Base-by-base conservation (phyloP, 140 eudicot species). In the Flaveria floridana region DNA sequence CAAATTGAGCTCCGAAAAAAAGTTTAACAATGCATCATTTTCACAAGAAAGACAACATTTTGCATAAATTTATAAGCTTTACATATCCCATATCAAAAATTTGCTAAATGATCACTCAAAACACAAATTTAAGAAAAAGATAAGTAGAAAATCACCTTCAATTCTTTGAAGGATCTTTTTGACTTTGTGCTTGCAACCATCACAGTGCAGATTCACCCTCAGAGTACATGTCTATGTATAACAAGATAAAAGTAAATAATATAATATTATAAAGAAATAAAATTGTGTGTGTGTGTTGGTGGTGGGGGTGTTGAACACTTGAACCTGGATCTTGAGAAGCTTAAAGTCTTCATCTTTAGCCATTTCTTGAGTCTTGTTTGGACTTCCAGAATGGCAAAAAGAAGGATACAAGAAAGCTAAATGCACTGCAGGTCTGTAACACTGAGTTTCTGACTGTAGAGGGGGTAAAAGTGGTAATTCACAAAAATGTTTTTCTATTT, bases 241-340 rank as follows among this genome's bases (percentile, higher is more conserved):
- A 66, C 56, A 72, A 64, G 3, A 52, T 51, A 9, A 74, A 14
- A 0, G 14, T 46, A 70, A 74, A 30, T 14, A 75, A 79, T 65
- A 18, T 42, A 16, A 46, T 6, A 44, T 30, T 18, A 18, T 30
- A 52, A 15, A 16, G n/a, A 21, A 9, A 13, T 10, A n/a, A 44
- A 50, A 80, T 34, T 34, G 41, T 34, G 41, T 34, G 39, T 34
- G 41, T 34, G 41, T 0, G 41, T 4, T 34, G 41, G 41, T 4
- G 8, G 41, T 34, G 41, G 41, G 41, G 41, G 41, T 3, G 41
- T 28, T 28, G 34, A 28, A 3, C 34, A 28, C 34, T 28, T 28
- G 73, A 50, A 85, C 97, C 97, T 89, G 96, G 88, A 91, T 91
- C 88, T 91, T 91, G 73, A 91, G 94, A 71, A 91, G 97, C 91